Evolutionary conservation across 495 filamentous ascomycete genomes (phyloP), one percentile per base, ranked within the genome.

Genomic region (Rhypophila decipiens): DNA sequence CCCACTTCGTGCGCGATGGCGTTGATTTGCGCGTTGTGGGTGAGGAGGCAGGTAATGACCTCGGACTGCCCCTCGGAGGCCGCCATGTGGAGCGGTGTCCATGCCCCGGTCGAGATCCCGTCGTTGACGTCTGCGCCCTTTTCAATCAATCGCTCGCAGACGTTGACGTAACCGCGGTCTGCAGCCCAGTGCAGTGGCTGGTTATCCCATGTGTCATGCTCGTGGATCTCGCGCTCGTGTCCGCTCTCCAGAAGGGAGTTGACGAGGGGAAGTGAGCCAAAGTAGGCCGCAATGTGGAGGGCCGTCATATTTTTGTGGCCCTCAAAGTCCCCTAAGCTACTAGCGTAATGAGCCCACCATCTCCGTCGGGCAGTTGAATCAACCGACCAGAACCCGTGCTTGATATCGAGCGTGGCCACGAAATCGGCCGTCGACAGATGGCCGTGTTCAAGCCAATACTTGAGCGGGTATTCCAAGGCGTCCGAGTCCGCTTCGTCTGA

Each of bases 41-140:
- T 12, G 15, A 44, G 18, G 11, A 50, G 35, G 21, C 12, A 44
- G 7, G 13, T n/a, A 11, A 50, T 50, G 10, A 50, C 40, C 3
- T 50, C 39, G 20, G 34, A 23, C 40, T 39, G 47, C 5, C 41
- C 47, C 34, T 41, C 22, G 11, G 39, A 44, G 1, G 47, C 47
- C 11, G 47, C 47, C 47, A 50, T 50, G 33, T 50, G 47, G 10
- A 50, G 47, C n/a, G 47, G 47, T 20, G 47, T 50, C 47, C 47
- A 50, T 8, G 17, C 17, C 10, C 40, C 20, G 18, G 29, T 29
- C 31, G n/a, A 20, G 17, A 36, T 36, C 2, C 47, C 47, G 17
- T 44, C 24, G 40, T 50, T 35, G 31, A 50, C 39, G 4, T 50
- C 33, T 11, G 40, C 21, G 9, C 47, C 47, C 40, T 29, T 24